Conservation (phyloP, 2,329 filamentous ascomycete species). For the Ascosphaera aggregata region DNA sequence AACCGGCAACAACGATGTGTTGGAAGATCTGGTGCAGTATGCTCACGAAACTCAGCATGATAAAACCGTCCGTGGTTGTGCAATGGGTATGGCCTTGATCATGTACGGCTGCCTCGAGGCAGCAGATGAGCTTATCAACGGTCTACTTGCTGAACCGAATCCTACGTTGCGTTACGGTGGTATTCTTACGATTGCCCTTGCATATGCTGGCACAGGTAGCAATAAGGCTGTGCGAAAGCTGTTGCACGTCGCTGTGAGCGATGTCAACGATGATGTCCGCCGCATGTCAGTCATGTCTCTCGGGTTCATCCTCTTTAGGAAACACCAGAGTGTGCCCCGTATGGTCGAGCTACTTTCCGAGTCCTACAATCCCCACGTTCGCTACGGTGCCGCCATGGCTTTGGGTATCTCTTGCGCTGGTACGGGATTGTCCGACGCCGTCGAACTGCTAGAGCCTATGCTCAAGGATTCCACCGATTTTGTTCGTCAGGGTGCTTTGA, state of each 20-base stretch:
- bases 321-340: slow-evolving; percentile 85
- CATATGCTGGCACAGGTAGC: slow-evolving; percentile 91
- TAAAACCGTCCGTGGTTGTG: slow-evolving; percentile 91
- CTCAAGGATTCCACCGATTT: slow-evolving; percentile 99
- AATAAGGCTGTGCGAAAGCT: slow-evolving; percentile 97
- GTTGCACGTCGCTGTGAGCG: slow-evolving; percentile 86
- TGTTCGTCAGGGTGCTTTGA: slow-evolving; percentile 85
- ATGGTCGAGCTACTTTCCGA: slow-evolving; percentile 98
- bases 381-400: slow-evolving; percentile 95
- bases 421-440: slow-evolving; percentile 85
- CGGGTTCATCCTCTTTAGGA: slow-evolving; percentile 95
- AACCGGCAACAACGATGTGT: slow-evolving; percentile 78
- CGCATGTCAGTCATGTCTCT: slow-evolving; percentile 92
- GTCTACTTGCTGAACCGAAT: slow-evolving; percentile 78
- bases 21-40: slow-evolving; percentile 95
- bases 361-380: slow-evolving; percentile 95
- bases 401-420: slow-evolving; percentile 94
- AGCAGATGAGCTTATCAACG: slow-evolving; percentile 84
- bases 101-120: slow-evolving; percentile 94
- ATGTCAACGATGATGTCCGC: slow-evolving; percentile 93
- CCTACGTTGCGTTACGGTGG: slow-evolving; percentile 86
- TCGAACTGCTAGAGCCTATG: slow-evolving; percentile 94
- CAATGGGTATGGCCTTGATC: slow-evolving; percentile 91
- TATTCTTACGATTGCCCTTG: slow-evolving; percentile 95
- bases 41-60: slow-evolving; percentile 96